Evolutionary conservation across 257 asterid species (phyloP).

Genomic region (Solanum bukasovii): DNA sequence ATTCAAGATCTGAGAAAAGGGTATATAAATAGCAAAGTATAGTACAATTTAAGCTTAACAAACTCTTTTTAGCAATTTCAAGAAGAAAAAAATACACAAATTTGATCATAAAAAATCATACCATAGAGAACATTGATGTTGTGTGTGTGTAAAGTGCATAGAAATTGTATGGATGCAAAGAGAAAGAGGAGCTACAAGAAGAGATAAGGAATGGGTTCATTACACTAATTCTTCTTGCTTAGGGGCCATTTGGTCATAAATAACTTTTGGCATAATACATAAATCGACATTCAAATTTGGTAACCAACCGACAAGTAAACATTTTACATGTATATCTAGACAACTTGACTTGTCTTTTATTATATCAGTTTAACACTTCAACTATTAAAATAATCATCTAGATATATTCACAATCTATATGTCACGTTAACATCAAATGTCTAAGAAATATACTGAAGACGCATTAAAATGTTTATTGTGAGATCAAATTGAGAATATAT

Average conservation of each 20-base stretch:
- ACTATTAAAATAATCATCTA: no score
- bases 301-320: no score
- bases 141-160: not conserved
- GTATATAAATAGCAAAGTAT: not conserved
- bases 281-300: accelerated
- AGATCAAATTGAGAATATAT: no score
- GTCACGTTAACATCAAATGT: accelerated
- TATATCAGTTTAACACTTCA: no score
- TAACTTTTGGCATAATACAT: not conserved
- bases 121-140: not conserved
- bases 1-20: not conserved
- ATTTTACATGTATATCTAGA: no score
- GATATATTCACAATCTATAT: no score
- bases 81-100: not conserved
- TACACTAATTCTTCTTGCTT: not conserved
- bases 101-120: not conserved
- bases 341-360: no score
- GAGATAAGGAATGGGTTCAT: not conserved
- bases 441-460: accelerated
- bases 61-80: not conserved
- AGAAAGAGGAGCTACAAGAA: not conserved
- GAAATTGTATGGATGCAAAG: not conserved
- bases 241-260: not conserved
- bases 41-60: not conserved
- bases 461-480: no score